Conservation (phyloP, 495 filamentous ascomycete species). For the Tuber magnatum region DNA sequence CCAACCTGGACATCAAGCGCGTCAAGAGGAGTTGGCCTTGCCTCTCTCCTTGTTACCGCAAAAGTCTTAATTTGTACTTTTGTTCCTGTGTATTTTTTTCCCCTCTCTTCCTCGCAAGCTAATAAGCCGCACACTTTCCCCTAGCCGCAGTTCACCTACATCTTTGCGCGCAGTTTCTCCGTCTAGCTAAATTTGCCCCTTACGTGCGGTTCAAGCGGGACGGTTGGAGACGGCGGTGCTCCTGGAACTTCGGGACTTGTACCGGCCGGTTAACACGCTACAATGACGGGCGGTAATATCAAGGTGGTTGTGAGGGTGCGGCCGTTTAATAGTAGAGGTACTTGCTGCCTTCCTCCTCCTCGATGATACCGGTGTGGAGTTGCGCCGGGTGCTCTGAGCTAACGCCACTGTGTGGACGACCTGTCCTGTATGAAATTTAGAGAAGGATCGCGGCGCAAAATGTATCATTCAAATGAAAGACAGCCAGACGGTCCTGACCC, state of each 20-base stretch:
- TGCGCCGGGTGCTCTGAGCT: slow-evolving; percentile 24
- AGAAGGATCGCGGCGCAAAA: slow-evolving; percentile 90
- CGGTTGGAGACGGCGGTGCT: slow-evolving; percentile 15
- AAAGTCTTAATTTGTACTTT: not conserved
- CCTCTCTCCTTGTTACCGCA: not conserved
- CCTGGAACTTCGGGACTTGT: slow-evolving; percentile 15
- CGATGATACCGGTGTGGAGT: slow-evolving; percentile 18
- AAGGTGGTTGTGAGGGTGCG: slow-evolving; percentile 97
- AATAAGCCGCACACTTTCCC: not conserved
- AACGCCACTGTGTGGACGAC: not conserved
- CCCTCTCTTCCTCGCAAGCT: not conserved
- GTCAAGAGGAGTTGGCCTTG: not conserved
- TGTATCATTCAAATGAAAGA: slow-evolving; percentile 97
- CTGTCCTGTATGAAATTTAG: slow-evolving; percentile 23
- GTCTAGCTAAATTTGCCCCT: not conserved
- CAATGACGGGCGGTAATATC: slow-evolving; percentile 79
- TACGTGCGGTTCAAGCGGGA: slow-evolving; percentile 7
- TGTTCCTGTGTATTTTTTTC: not conserved
- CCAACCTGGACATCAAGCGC: not conserved
- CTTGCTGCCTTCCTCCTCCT: slow-evolving; percentile 35
- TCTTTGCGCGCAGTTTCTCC: not conserved
- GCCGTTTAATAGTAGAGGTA: slow-evolving; percentile 90
- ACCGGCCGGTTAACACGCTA: slow-evolving; percentile 3
- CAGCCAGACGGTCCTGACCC: slow-evolving; percentile 76
- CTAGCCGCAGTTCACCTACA: not conserved